phyloP scores from a whole-genome alignment of 345 rosid species.

The Rubroshorea leprosula region DNA sequence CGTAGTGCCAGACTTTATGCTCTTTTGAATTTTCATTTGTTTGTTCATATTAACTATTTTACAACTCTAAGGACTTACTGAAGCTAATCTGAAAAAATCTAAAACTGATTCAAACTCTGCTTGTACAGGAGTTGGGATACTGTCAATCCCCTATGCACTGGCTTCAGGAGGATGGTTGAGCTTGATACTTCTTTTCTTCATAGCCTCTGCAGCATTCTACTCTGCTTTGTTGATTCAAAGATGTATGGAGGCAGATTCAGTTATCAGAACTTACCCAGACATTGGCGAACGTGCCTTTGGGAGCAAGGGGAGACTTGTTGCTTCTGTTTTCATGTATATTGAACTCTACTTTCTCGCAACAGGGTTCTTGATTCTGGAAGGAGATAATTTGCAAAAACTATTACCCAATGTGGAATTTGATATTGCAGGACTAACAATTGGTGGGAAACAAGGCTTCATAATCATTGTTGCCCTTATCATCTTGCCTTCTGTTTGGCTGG shows the following conservation, averaged over 20 bases:
- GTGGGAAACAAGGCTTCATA: conserved; percentile 53
- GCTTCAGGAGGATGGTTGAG: conserved; percentile 95
- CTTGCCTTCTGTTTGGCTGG: conserved; percentile 81
- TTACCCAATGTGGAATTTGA: conserved; percentile 43
- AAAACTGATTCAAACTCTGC: not conserved
- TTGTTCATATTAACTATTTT: not conserved
- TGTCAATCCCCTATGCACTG: conserved; percentile 76
- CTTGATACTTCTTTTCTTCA: conserved; percentile 46
- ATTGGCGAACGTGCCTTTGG: conserved; percentile 84
- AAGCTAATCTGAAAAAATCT: not conserved
- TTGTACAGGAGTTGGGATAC: conserved; percentile 79
- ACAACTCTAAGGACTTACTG: not conserved
- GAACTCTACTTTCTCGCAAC: conserved; percentile 84
- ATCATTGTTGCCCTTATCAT: conserved; percentile 57
- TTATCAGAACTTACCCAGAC: conserved; percentile 68
- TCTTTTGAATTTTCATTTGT: not conserved
- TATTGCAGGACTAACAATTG: conserved; percentile 37
- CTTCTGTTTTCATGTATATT: conserved; percentile 54
- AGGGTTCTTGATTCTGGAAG: conserved; percentile 85
- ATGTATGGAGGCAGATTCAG: conserved; percentile 71
- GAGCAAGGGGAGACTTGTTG: conserved; percentile 47
- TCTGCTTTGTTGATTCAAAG: conserved; percentile 64
- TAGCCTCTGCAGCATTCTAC: conserved; percentile 60
- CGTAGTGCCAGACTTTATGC: not conserved
- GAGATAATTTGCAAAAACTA: conserved; percentile 68